A percentile compares a stretch with the other conserved stretches of the same genome.
Evolutionary conservation across 306 rosid species (phyloP).

Genomic region (Adenanthera pavonina): DNA sequence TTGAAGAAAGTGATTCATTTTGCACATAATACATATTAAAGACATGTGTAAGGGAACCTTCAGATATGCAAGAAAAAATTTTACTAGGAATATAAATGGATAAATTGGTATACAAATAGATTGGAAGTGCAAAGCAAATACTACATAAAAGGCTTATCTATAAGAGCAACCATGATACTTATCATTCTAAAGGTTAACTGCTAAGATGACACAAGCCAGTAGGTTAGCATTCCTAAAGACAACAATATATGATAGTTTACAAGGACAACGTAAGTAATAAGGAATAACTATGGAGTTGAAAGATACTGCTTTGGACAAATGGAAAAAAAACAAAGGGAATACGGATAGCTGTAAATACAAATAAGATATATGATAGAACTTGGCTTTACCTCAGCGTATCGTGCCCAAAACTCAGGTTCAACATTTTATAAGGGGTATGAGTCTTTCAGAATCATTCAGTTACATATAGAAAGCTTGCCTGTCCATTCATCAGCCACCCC

Average conservation of each 20-base stretch:
- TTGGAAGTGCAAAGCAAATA: conserved; percentile 20
- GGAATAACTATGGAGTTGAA: conserved; percentile 7
- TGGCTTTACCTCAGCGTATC: conserved; percentile 52
- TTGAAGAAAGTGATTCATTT: not conserved
- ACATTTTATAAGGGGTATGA: conserved; percentile 40
- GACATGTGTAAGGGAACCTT: not conserved
- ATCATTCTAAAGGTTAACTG: conserved; percentile 15
- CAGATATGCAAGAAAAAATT: not conserved
- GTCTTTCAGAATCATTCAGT: conserved; percentile 53
- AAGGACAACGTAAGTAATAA: conserved; percentile 7
- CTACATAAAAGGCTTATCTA: not conserved
- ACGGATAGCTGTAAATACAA: not conserved
- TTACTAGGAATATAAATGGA: not conserved
- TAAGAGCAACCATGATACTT: conserved; percentile 23
- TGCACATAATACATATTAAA: not conserved
- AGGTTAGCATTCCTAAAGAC: conserved; percentile 3
- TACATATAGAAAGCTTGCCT: conserved; percentile 76
- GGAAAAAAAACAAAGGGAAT: not conserved
- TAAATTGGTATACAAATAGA: not conserved
- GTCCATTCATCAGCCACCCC: conserved; percentile 84
- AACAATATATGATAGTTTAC: conserved; percentile 13
- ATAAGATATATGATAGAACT: conserved; percentile 21
- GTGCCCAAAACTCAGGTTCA: conserved; percentile 49
- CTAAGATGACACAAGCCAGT: conserved; percentile 6
- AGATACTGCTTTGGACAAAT: conserved; percentile 21